Evolutionary conservation across 768 basidiomycete species (phyloP), one percentile per base, ranked within the genome.

Genomic region (Cyathus striatus): DNA sequence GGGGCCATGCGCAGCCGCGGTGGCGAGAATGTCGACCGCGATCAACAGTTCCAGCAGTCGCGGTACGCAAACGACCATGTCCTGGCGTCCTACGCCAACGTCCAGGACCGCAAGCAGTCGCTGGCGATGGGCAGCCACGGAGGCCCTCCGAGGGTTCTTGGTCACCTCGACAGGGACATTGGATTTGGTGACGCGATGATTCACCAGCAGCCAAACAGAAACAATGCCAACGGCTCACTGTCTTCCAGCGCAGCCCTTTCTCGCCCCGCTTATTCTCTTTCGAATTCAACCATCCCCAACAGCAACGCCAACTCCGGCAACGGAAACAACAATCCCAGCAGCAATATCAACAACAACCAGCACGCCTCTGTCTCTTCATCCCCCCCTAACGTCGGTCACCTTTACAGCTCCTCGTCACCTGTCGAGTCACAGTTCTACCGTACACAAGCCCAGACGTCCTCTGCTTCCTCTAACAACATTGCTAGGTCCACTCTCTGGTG

Each of bases 401-500:
- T n/a, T 30, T n/a, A 7, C 27, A 7, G 27, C 27, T 30, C 27
- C 27, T 30, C 27, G 27, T n/a, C n/a, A n/a, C 27, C 27, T n/a
- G 27, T n/a, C 27, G 27, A 7, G 27, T 30, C 23, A 32, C 38
- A n/a, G 26, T 30, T 58, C 60, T 48, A 56, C 63, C 46, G 58
- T 59, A 40, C 53, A 30, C 27, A 30, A 7, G 27, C 7, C 27
- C 27, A n/a, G 9, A 30, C 27, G n/a, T 30, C 9, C 55, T n/a
- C 48, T 47, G 18, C 49, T 50, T 36, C 49, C 52, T 43, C 20
- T 35, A 38, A 48, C 60, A 42, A 17, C 57, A 43, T 5, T 25
- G 61, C 72, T 38, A 75, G 76, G 58, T 76, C 75, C 46, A 86
- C 88, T 32, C 78, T 91, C 52, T 88, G 81, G 75, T 89, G 93